Conservation (phyloP, 164 flowering plant genomes). For the Vitis riparia region DNA sequence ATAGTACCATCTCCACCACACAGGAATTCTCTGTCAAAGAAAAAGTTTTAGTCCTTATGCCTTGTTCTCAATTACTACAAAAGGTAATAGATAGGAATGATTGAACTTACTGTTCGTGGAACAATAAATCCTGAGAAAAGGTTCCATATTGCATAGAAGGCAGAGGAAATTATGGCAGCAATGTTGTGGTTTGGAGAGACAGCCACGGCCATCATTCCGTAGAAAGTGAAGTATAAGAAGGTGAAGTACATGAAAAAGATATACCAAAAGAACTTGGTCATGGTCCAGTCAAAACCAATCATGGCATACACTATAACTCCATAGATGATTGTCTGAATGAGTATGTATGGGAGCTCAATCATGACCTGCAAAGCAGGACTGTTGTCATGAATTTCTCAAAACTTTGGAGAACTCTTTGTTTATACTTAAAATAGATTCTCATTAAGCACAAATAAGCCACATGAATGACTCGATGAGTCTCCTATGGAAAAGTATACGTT, state of each 20-base stretch:
- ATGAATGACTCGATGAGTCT: too few relatives aligned
- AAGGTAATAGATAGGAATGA: neutral
- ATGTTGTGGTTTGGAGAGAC: slow-evolving; percentile 44
- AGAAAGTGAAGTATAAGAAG: slow-evolving; percentile 44
- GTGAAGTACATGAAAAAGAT: slow-evolving; percentile 46
- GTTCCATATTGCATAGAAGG: slow-evolving; percentile 44
- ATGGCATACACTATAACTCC: slow-evolving; percentile 46
- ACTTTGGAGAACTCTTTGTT: too few relatives aligned
- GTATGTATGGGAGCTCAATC: slow-evolving; percentile 44
- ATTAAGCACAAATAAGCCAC: too few relatives aligned
- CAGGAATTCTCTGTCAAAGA: slow-evolving; percentile 38
- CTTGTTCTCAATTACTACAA: neutral
- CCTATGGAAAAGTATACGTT: too few relatives aligned
- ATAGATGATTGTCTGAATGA: slow-evolving; percentile 36
- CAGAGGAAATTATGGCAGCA: slow-evolving; percentile 41
- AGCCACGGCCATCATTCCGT: slow-evolving; percentile 52
- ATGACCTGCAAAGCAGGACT: slow-evolving; percentile 28
- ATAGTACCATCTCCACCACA: slow-evolving; percentile 49
- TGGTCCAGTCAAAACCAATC: slow-evolving; percentile 48
- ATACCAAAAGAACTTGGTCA: slow-evolving; percentile 41
- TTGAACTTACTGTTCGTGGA: slow-evolving; percentile 37
- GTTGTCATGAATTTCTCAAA: too few relatives aligned
- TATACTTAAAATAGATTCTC: too few relatives aligned
- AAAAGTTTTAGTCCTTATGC: neutral
- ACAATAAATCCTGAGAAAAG: slow-evolving; percentile 52